phyloP scores from a whole-genome alignment of 345 rosid species.

The Chamaenerion angustifolium region DNA sequence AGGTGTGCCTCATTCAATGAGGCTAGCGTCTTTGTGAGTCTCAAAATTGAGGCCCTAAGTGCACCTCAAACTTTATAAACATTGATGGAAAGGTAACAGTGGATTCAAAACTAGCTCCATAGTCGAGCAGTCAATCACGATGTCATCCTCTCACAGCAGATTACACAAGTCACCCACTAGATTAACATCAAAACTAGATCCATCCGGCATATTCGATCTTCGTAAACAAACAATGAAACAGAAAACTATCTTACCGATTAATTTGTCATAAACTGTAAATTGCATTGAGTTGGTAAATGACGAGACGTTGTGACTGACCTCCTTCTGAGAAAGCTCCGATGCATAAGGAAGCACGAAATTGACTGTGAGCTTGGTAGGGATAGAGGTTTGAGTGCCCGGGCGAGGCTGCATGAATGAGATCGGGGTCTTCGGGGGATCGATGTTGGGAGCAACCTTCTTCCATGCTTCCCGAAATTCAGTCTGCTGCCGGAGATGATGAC shows the following conservation, averaged over 20 bases:
- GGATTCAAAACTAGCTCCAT: not conserved
- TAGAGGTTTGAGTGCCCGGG: conserved; percentile 22
- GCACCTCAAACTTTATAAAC: too few relatives aligned
- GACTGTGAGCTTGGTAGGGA: conserved; percentile 37
- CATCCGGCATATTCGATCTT: not conserved
- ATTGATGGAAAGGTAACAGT: too few relatives aligned
- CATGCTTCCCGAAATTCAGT: conserved; percentile 27
- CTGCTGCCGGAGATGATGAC: conserved; percentile 13
- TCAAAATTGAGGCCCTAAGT: too few relatives aligned
- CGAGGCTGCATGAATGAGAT: conserved; percentile 29
- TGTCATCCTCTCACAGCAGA: too few relatives aligned
- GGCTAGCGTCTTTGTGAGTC: too few relatives aligned
- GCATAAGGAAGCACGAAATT: conserved; percentile 40
- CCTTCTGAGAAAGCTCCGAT: conserved; percentile 26
- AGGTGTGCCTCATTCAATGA: too few relatives aligned
- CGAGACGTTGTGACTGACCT: conserved; percentile 14
- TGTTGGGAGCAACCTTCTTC: conserved; percentile 27
- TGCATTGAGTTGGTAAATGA: not conserved
- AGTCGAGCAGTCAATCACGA: not conserved
- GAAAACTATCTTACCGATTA: not conserved
- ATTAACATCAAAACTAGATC: not conserved
- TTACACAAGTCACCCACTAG: not conserved
- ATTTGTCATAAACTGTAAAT: not conserved
- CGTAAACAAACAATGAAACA: too few relatives aligned
- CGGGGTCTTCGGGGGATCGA: conserved; percentile 36